Percentiles rank a stretch among this genome's conserved stretches.
Evolutionary conservation across 331 rosid species (phyloP).

Genomic region (Phaseolus coccineus): DNA sequence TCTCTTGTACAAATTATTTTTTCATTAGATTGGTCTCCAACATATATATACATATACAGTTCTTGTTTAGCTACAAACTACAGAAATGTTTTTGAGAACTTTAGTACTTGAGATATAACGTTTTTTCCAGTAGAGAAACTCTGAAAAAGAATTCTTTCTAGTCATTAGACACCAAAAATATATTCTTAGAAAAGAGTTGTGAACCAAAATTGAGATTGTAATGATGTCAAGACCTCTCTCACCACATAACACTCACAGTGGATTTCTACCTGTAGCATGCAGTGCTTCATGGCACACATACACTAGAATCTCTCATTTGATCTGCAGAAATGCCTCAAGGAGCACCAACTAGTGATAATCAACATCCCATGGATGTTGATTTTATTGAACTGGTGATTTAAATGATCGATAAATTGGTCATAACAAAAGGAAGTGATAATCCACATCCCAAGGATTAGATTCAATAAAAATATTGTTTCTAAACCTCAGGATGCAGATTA

Average conservation of each 20-base stretch:
- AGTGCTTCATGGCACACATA: not conserved
- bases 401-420: slow-evolving; percentile 46
- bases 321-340: not conserved
- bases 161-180: too few relatives aligned
- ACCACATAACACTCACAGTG: not conserved
- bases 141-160: too few relatives aligned
- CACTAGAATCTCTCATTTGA: not conserved
- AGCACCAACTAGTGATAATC: not conserved
- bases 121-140: too few relatives aligned
- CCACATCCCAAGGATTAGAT: slow-evolving; percentile 75
- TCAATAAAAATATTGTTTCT: slow-evolving; percentile 49
- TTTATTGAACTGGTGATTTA: not conserved
- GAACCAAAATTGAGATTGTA: too few relatives aligned
- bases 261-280: slow-evolving; percentile 18
- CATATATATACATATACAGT: too few relatives aligned
- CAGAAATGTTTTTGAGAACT: too few relatives aligned
- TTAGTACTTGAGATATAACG: too few relatives aligned
- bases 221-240: not conserved
- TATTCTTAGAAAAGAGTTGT: too few relatives aligned
- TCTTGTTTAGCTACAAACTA: too few relatives aligned
- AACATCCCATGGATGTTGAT: not conserved
- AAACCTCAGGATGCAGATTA: slow-evolving; percentile 97
- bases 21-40: too few relatives aligned
- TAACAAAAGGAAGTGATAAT: slow-evolving; percentile 65
- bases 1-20: too few relatives aligned